Conservation (phyloP, 805 yeast species). For the Starmerella floricola region DNA sequence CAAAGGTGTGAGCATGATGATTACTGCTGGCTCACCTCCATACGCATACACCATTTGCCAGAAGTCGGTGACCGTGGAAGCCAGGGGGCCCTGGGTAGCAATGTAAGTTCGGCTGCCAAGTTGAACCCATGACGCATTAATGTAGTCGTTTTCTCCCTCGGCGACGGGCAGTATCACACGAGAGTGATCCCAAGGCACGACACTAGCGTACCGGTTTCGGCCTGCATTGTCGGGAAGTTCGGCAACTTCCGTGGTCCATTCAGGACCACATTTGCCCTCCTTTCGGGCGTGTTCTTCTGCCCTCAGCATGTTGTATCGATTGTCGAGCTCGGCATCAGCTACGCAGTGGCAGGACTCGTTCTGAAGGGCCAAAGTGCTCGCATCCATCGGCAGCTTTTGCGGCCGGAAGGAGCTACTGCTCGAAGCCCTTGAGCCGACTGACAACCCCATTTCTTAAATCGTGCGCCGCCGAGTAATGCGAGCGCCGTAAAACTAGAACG, state of each 20-base stretch:
- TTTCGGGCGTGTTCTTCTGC: slow-evolving; percentile 26
- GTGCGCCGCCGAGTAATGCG: no score
- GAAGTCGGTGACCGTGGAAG: slow-evolving; percentile 64
- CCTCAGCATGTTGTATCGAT: slow-evolving; percentile 22
- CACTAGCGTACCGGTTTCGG: slow-evolving; percentile 50
- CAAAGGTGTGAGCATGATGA: slow-evolving; percentile 68
- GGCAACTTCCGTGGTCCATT: slow-evolving; percentile 22
- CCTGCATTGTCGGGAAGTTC: slow-evolving; percentile 18
- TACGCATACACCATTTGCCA: slow-evolving; percentile 67
- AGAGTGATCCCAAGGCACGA: slow-evolving; percentile 53
- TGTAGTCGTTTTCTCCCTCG: slow-evolving; percentile 42
- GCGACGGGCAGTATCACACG: slow-evolving; percentile 36
- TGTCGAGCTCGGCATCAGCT: slow-evolving; percentile 22
- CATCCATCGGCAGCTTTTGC: slow-evolving; percentile 20
- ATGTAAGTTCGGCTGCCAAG: slow-evolving; percentile 37
- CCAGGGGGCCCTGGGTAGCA: slow-evolving; percentile 84
- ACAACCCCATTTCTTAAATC: neutral
- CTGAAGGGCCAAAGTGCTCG: slow-evolving; percentile 12
- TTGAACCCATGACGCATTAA: slow-evolving; percentile 72
- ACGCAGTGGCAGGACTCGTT: slow-evolving; percentile 25
- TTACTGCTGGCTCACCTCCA: slow-evolving; percentile 50
- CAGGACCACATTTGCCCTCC: slow-evolving; percentile 23
- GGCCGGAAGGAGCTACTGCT: slow-evolving; percentile 8
- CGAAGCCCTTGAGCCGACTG: neutral
- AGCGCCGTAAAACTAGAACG: no score